Evolutionary conservation across 257 asterid genomes (phyloP), one percentile per base, ranked within the genome.

Genomic region (Plantago elongata): DNA sequence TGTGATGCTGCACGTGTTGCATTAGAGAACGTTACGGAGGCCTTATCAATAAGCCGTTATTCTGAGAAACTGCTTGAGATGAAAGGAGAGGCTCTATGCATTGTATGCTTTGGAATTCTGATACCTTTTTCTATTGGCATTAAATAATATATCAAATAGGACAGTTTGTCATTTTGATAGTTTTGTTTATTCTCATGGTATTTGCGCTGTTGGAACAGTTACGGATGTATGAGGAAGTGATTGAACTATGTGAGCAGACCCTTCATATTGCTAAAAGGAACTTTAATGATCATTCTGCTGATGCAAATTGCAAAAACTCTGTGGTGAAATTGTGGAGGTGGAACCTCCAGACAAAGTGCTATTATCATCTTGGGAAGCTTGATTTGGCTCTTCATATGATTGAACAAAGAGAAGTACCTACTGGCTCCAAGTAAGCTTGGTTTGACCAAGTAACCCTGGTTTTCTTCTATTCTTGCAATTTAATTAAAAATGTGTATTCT

Each of bases 351-450:
- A 63, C 82, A 42, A 89, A 77, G 79, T 82, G 87, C 61, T 69
- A 80, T 58, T 93, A 75, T 77, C 87, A 83, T 73, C 71, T 77
- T 67, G 99, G 97, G 60, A 85, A 68, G 80, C 95, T 93, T 64
- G 97, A 89, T 50, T 59, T 68, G 71, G 95, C 97, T 71, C 97
- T 89, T 83, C 88, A 79, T 66, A 76, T 86, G 75, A 83, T 89
- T 70, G 95, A 79, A 69, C 89, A 64, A 76, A 90, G 83, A 74
- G 73, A 83, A 29, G 34, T 66, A 50, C 67, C 78, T 44, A 44
- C 14, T 55, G 70, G 51, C 62, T 64, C 80, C 65, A 67, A 78
- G 97, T 86, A 82, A 75, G 65, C 63, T 66, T 66, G 67, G 58
- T 57, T 22, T 61, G 57, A 14, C 62, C 30, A 42, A 62, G 29